Percentiles rank a stretch among this genome's conserved stretches.
phyloP scores from a whole-genome alignment of 202 grass and related monocot species.

The Panicum hallii region DNA sequence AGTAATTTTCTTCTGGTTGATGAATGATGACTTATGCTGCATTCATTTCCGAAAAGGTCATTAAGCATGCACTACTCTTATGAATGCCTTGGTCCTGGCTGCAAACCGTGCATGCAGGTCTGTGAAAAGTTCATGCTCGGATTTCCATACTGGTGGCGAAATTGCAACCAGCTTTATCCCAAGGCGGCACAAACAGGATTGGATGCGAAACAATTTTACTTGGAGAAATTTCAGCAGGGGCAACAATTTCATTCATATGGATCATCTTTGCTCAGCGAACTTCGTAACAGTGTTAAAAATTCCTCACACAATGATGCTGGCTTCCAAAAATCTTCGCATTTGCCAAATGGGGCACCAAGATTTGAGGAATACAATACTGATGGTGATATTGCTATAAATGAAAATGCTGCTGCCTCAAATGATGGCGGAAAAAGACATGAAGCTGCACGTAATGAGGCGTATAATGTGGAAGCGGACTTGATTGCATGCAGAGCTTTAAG shows the following conservation, averaged over 20 bases:
- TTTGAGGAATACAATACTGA: slow-evolving; percentile 42
- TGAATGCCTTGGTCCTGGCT: slow-evolving; percentile 31
- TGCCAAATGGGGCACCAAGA: slow-evolving; percentile 28
- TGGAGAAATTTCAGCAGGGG: slow-evolving; percentile 42
- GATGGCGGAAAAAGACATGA: slow-evolving; percentile 1
- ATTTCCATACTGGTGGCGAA: slow-evolving; percentile 55
- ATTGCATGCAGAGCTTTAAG: slow-evolving; percentile 1
- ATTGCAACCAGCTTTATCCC: slow-evolving; percentile 24
- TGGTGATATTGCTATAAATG: slow-evolving; percentile 18
- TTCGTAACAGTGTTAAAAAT: background rate
- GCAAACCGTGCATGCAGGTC: slow-evolving; percentile 40
- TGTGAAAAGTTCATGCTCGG: slow-evolving; percentile 42
- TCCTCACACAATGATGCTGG: background rate
- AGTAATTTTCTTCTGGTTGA: background rate
- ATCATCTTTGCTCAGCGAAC: background rate
- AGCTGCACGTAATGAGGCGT: slow-evolving; percentile 26
- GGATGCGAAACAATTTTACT: slow-evolving; percentile 12
- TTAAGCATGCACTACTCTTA: slow-evolving; percentile 10
- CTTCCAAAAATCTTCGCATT: slow-evolving; percentile 18
- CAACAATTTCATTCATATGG: background rate
- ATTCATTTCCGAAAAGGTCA: background rate
- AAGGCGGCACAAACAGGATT: background rate
- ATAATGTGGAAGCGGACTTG: slow-evolving; percentile 1
- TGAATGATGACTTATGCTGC: background rate
- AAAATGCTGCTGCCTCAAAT: slow-evolving; percentile 21